Conservation (phyloP, 2,329 filamentous ascomycete genomes). For the Berkeleyomyces rouxiae region DNA sequence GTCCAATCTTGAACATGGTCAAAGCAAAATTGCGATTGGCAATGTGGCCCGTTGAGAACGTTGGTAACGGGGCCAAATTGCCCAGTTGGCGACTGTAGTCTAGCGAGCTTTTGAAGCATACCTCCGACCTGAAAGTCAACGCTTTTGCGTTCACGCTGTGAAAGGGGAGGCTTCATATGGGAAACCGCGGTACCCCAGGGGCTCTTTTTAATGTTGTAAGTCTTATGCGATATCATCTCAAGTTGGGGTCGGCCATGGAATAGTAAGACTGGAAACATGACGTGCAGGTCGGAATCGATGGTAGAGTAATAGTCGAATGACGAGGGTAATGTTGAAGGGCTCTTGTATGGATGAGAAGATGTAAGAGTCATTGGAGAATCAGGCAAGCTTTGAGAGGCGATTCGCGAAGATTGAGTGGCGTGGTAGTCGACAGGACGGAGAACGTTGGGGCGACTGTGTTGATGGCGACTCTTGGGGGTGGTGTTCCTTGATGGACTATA, state of each 20-base stretch:
- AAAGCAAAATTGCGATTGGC: slow-evolving; percentile 7
- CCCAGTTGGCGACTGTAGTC: slow-evolving; percentile 28
- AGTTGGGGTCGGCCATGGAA: slow-evolving; percentile 8
- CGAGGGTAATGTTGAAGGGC: neutral
- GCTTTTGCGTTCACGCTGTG: slow-evolving; percentile 20
- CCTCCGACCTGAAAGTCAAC: slow-evolving; percentile 32
- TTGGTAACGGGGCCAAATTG: slow-evolving; percentile 28
- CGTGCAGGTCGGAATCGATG: slow-evolving; percentile 7
- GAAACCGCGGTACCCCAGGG: slow-evolving; percentile 25
- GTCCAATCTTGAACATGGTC: slow-evolving; percentile 9
- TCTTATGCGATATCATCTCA: slow-evolving; percentile 17
- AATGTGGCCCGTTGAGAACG: slow-evolving; percentile 14
- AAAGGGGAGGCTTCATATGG: slow-evolving; percentile 21
- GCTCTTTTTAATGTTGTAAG: slow-evolving; percentile 29
- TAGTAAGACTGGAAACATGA: slow-evolving; percentile 12
- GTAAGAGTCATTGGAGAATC: neutral
- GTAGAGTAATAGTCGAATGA: neutral
- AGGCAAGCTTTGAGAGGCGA: neutral
- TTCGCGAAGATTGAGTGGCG: neutral
- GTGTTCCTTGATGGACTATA: too few species aligned
- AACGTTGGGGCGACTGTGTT: neutral
- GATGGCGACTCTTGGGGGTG: too few species aligned
- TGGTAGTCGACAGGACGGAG: neutral
- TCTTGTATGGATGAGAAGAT: neutral
- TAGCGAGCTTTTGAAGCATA: slow-evolving; percentile 29